A percentile compares a stretch with the other conserved stretches of the same genome.
Conservation (phyloP, 225 moss, liverwort and hornwort genomes). For the Marchantia polymorpha region DNA sequence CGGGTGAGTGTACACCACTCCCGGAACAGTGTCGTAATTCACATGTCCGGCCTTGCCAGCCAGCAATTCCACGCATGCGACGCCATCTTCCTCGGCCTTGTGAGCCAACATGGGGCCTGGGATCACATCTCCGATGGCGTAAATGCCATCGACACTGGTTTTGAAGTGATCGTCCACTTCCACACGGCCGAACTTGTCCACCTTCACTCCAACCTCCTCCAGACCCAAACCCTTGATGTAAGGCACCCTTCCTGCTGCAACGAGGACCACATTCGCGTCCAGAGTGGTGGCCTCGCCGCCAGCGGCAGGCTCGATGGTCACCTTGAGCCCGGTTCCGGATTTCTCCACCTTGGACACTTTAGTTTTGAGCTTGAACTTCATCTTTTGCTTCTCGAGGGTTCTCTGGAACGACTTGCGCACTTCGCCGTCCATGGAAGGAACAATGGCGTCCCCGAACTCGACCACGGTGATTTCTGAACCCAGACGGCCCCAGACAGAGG, state of each 20-base stretch:
- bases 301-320: slow-evolving; percentile 68
- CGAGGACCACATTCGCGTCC: slow-evolving; percentile 76
- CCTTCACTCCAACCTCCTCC: slow-evolving; percentile 78
- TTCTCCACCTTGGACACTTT: slow-evolving; percentile 88
- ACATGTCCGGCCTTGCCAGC: slow-evolving; percentile 96
- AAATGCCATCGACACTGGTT: slow-evolving; percentile 71
- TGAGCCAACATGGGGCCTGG: slow-evolving; percentile 98
- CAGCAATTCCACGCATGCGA: slow-evolving; percentile 85
- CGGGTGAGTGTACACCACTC: slow-evolving; percentile 95
- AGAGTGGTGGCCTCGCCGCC: slow-evolving; percentile 70
- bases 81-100: slow-evolving; percentile 94
- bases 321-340: slow-evolving; percentile 53
- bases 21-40: slow-evolving; percentile 90
- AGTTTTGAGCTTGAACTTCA: slow-evolving; percentile 53
- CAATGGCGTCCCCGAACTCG: slow-evolving; percentile 53
- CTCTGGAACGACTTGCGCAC: slow-evolving; percentile 48
- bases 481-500: slow-evolving; percentile 51
- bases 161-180: slow-evolving; percentile 84
- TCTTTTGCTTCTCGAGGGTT: slow-evolving; percentile 49
- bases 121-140: slow-evolving; percentile 93
- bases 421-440: slow-evolving; percentile 47
- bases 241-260: slow-evolving; percentile 81
- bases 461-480: slow-evolving; percentile 50
- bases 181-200: slow-evolving; percentile 86
- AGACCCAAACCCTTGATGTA: slow-evolving; percentile 75